Percentiles rank a stretch among this genome's conserved stretches.
Evolutionary conservation across 768 basidiomycete species (phyloP).

Genomic region (Calvatia gigantea): DNA sequence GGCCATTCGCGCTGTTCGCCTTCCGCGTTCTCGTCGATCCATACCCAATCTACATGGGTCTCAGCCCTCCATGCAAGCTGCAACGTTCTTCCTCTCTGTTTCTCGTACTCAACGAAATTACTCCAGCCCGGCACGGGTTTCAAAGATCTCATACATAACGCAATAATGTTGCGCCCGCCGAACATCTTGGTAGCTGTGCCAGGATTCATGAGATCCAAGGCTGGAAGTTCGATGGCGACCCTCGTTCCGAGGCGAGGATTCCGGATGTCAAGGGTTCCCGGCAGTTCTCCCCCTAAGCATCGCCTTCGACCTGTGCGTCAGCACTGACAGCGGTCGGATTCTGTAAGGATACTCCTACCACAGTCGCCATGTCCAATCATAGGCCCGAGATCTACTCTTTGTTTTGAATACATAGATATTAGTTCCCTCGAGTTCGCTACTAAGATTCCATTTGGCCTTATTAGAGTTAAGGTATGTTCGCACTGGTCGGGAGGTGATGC

Average conservation of each 20-base stretch:
- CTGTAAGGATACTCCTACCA: conserved; percentile 44
- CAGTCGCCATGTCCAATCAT: conserved; percentile 89
- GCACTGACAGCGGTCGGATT: conserved; percentile 4
- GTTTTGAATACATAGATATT: conserved; percentile 86
- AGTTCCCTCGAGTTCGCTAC: conserved; percentile 47
- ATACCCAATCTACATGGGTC: conserved; percentile 83
- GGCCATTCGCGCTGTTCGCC: conserved; percentile 65
- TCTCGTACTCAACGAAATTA: conserved; percentile 49
- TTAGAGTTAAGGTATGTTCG: conserved; percentile 36
- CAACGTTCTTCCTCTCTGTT: conserved; percentile 53
- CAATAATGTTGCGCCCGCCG: conserved; percentile 56
- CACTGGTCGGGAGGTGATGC: conserved; percentile 62
- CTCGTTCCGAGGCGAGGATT: conserved; percentile 66
- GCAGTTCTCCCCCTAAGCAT: conserved; percentile 68
- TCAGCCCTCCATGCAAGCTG: conserved; percentile 77
- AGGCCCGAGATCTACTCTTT: conserved; percentile 71
- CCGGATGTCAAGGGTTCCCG: conserved; percentile 63
- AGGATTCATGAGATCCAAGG: conserved; percentile 32
- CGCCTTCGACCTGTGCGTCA: conserved; percentile 41
- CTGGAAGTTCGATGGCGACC: conserved; percentile 69
- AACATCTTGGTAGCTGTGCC: conserved; percentile 48
- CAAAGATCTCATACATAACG: conserved; percentile 57
- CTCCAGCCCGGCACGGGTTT: conserved; percentile 58
- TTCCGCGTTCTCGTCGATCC: conserved; percentile 63
- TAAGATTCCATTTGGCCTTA: conserved; percentile 27